Evolutionary conservation across 345 rosid species (phyloP), one percentile per base, ranked within the genome.

Genomic region (Diplotaxis tenuifolia): DNA sequence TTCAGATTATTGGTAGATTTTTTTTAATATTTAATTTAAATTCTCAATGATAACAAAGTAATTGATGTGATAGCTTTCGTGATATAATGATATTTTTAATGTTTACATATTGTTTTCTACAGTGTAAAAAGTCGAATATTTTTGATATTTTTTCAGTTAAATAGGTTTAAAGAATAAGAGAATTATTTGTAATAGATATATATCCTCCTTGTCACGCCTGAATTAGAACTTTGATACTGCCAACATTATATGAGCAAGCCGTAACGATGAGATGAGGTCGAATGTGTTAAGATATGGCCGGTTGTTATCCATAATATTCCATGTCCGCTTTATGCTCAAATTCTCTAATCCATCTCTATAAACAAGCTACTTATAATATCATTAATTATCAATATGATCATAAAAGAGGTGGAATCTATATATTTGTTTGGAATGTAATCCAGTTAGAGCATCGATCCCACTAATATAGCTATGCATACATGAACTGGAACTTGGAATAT

Each of bases 181-280:
- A 74, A 38, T 27, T 40, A 10, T 34, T 66, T 18, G 29, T 56
- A 50, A 58, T 34, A 29, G 20, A 29, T 31, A 29, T 63, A 0
- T 76, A 57, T 42, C 21, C 56, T 68, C 28, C 65, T 55, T 55
- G 75, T 69, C 65, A n/a, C 50, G 50, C 8, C 19, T 6, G 7
- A 45, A 2, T 45, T 45, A 45, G 50, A 68, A 75, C 4, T 75
- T 61, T 53, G 74, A 68, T 75, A 56, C 63, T 75, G 78, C 73
- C 45, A 75, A 61, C 63, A 75, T 75, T 67, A 70, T 75, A 59
- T 75, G 75, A 69, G 75, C 75, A 75, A 75, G 66, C 64, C 79
- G 65, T 63, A 29, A 69, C 65, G 16, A 55, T 62, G 74, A 69
- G 79, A 75, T 75, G 74, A 69, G 79, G 74, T 68, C 70, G 79